Evolutionary conservation across 1,284 basidiomycete genomes (phyloP), one percentile per base, ranked within the genome.

Genomic region (Pholiota adiposa): DNA sequence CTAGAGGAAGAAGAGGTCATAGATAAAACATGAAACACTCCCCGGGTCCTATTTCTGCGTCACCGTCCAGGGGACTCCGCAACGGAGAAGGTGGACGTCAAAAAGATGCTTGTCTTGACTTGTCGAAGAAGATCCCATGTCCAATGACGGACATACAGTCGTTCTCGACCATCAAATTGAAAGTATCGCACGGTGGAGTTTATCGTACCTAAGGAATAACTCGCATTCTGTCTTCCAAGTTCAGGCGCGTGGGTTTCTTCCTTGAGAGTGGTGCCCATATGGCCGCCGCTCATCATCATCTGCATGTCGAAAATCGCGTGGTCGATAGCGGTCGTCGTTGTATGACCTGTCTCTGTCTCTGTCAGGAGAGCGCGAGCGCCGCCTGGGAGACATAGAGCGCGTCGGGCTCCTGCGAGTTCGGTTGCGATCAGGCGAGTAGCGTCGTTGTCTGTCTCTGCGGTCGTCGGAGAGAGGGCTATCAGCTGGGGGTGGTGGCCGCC

Each of bases 361-460:
- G 44, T 46, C 31, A 55, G 62, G 51, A 36, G 63, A 51, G 56
- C 48, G 52, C n/a, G 66, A 65, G 51, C 63, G 67, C 31, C 66
- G 70, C 34, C 60, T 65, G 21, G 65, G 69, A 36, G 70, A 71
- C 36, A 18, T 3, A 9, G 40, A 43, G 19, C 40, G 40, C 9
- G 40, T 19, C 19, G 21, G 3, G 8, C 59, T 43, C 51, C 48
- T 61, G 29, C 59, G 59, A 36, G 51, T 61, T 19, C 63, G 63
- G 58, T 66, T 69, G 27, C 66, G 70, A 46, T 69, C 72, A 46
- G 67, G 68, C 14, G 73, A 72, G 29, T 63, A 70, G 44, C 64
- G 60, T 18, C 65, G 66, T 46, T 62, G 64, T 51, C 65, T 61
- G 23, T 63, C 62, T 40, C 58, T 63, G 36, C 67, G 54, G 38